These are phyloP conservation scores for Exserohilum rostratum DNA, from an alignment of 2,329 filamentous ascomycete genomes.

Conservation along the genomic window DNA sequence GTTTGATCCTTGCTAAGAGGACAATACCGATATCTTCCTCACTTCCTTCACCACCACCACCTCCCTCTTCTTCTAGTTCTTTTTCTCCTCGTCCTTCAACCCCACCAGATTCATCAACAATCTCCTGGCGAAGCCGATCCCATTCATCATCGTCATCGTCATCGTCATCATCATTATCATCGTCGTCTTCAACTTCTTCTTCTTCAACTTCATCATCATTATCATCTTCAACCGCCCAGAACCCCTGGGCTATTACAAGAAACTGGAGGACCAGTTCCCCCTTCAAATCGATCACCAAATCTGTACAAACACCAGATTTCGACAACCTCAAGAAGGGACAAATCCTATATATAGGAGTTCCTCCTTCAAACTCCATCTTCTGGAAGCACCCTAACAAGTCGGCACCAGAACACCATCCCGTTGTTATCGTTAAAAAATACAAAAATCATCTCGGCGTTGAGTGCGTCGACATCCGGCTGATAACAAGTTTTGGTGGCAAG, in stretches of 20 bases:
- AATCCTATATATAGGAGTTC: slow-evolving; percentile 5
- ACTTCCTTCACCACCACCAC: slow-evolving; percentile 3
- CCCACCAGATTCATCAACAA: background rate
- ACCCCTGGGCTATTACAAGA: background rate
- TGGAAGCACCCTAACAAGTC: background rate
- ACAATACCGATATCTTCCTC: background rate
- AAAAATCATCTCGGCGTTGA: background rate
- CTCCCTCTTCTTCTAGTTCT: too few species aligned
- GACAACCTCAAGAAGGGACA: slow-evolving; percentile 6
- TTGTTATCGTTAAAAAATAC: slow-evolving; percentile 17
- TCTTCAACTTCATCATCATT: background rate
- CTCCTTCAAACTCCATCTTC: slow-evolving; percentile 3
- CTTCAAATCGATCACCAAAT: background rate
- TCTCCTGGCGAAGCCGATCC: background rate
- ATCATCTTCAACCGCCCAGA: slow-evolving; percentile 1
- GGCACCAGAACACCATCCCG: slow-evolving; percentile 6
- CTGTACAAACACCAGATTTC: slow-evolving; percentile 2
- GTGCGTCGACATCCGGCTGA: slow-evolving; percentile 15
- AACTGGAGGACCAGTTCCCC: slow-evolving; percentile 8
- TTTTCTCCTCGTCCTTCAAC: too few species aligned
- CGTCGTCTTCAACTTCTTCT: background rate
- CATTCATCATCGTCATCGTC: background rate
- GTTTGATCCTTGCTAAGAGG: background rate
- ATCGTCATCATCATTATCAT: background rate
- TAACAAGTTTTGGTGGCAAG: slow-evolving; percentile 17